Evolutionary conservation across 768 basidiomycete species (phyloP).

Genomic region (Russula lepida): DNA sequence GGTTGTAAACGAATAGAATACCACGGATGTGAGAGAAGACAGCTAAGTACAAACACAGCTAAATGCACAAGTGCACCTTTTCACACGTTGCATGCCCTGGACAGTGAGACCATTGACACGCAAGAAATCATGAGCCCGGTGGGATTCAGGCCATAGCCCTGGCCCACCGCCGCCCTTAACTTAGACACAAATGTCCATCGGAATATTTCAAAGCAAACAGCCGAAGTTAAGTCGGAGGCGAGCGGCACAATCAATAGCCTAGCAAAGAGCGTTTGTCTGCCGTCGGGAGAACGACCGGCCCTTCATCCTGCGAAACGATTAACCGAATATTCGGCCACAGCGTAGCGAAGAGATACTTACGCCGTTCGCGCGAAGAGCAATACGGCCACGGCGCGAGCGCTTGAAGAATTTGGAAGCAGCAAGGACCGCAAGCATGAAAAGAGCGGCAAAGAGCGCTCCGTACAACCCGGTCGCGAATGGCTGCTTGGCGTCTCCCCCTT

Average conservation of each 20-base stretch:
- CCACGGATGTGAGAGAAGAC: slow-evolving; percentile 1
- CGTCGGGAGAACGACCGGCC: slow-evolving; percentile 7
- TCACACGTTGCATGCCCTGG: background rate
- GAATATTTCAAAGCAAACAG: background rate
- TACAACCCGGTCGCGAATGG: slow-evolving; percentile 14
- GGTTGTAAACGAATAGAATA: slow-evolving; percentile 12
- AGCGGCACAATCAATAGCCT: background rate
- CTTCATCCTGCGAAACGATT: slow-evolving; percentile 11
- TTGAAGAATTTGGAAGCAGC: slow-evolving; percentile 11
- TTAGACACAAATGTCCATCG: slow-evolving; percentile 13
- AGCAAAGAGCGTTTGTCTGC: slow-evolving; percentile 3
- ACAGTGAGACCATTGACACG: background rate
- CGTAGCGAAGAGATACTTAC: slow-evolving; percentile 1
- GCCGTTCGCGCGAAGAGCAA: slow-evolving; percentile 8
- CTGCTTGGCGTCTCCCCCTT: background rate
- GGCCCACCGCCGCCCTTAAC: slow-evolving; percentile 6
- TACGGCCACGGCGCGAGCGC: slow-evolving; percentile 13
- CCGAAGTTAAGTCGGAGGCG: slow-evolving; percentile 3
- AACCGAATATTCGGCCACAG: background rate
- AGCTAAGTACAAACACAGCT: slow-evolving; percentile 10
- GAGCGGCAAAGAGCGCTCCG: slow-evolving; percentile 19
- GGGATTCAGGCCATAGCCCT: background rate
- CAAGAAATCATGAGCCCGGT: background rate
- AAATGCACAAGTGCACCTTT: slow-evolving; percentile 7
- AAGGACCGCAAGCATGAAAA: slow-evolving; percentile 17